These are phyloP conservation scores for Maudiozyma humilis DNA, from an alignment of 1,139 yeast genomes.

Conservation along the genomic window DNA sequence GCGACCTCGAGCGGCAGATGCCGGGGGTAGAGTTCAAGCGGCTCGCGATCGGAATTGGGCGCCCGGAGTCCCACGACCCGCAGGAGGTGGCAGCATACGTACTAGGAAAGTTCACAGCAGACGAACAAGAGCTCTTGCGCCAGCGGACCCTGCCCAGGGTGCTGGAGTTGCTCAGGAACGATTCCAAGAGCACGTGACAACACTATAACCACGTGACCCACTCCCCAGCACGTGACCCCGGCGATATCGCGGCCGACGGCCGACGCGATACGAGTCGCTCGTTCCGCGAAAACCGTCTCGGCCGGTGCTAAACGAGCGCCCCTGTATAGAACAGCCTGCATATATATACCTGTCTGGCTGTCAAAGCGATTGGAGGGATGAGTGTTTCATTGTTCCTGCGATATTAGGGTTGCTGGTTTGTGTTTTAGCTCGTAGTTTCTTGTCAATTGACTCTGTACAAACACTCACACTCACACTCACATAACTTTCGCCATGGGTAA, in stretches of 20 bases:
- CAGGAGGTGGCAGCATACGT: conserved; percentile 54
- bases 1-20: conserved; percentile 40
- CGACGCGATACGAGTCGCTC: not conserved
- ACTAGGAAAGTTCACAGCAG: conserved; percentile 37
- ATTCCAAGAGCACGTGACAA: not conserved
- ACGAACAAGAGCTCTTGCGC: conserved; percentile 3
- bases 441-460: not conserved
- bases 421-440: too few species aligned
- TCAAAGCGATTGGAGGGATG: too few species aligned
- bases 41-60: conserved; percentile 66
- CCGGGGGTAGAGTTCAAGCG: conserved; percentile 25
- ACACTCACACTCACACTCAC: too few species aligned
- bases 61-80: conserved; percentile 42
- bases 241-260: conserved; percentile 2
- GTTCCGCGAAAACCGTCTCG: not conserved
- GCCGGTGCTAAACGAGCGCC: not conserved
- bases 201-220: not conserved
- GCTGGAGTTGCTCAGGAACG: not conserved
- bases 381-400: too few species aligned
- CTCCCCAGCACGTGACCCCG: not conserved
- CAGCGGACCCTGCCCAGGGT: not conserved
- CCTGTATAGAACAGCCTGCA: not conserved
- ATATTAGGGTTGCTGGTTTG: too few species aligned
- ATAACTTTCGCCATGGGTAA: too few species aligned
- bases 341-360: too few species aligned